phyloP scores from a whole-genome alignment of 1,284 basidiomycete species.

The Puccinia coronata region DNA sequence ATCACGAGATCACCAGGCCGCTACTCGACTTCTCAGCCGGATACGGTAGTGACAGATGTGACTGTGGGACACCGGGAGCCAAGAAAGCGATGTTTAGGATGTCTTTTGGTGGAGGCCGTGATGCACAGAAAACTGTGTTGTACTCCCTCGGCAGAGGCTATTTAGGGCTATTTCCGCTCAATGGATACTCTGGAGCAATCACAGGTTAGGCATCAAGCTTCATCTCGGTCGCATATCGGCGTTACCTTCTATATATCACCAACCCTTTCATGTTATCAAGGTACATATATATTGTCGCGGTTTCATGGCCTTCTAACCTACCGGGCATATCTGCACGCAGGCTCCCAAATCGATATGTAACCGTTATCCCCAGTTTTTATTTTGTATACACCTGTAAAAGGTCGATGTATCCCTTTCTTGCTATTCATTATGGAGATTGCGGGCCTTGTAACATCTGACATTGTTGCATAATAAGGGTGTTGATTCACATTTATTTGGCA shows the following conservation, averaged over 20 bases:
- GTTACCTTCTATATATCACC: background rate
- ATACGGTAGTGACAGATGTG: background rate
- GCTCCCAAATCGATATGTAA: background rate
- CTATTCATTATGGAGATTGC: background rate
- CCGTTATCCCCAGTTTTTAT: background rate
- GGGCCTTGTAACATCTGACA: background rate
- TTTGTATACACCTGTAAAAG: background rate
- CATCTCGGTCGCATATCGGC: background rate
- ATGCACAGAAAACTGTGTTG: background rate
- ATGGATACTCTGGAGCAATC: constrained; percentile 1
- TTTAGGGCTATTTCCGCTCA: background rate
- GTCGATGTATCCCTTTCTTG: background rate
- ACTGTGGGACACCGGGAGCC: background rate
- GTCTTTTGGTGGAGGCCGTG: background rate
- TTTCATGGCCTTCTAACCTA: background rate
- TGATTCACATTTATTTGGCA: background rate
- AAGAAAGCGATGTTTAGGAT: background rate
- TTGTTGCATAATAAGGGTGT: constrained; percentile 1
- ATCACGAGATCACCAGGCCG: too few species aligned
- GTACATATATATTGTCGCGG: background rate
- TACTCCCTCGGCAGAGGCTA: background rate
- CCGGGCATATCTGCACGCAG: background rate
- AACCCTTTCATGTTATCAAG: background rate
- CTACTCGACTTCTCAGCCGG: too few species aligned
- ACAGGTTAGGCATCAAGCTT: background rate